A percentile compares a stretch with the other conserved stretches of the same genome.
These are phyloP conservation scores for Aspergillus ellipticus DNA, from an alignment of 495 filamentous ascomycete genomes.

Conservation along the genomic window DNA sequence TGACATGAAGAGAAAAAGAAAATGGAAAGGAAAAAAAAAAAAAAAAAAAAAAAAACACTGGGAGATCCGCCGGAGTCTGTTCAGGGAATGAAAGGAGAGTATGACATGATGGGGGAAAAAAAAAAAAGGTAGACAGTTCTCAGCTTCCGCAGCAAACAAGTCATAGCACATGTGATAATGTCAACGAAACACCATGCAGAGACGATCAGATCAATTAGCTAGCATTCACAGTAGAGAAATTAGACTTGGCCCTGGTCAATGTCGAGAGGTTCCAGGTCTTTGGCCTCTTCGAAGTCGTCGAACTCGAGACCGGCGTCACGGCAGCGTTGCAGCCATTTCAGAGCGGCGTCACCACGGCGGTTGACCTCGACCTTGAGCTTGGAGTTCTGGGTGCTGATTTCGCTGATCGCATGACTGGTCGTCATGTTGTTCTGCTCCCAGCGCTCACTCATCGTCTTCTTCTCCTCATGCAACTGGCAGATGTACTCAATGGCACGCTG, in stretches of 20 bases:
- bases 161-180: conserved; percentile 30
- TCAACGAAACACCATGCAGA: conserved; percentile 7
- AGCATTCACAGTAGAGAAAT: neutral
- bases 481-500: conserved; percentile 94
- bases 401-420: conserved; percentile 88
- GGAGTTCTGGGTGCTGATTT: conserved; percentile 82
- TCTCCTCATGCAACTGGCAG: conserved; percentile 88
- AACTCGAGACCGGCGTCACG: conserved; percentile 67
- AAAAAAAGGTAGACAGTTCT: neutral
- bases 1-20: neutral
- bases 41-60: conserved; percentile 3
- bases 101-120: neutral
- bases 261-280: conserved; percentile 39
- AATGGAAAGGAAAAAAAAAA: conserved; percentile 3
- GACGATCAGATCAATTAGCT: conserved; percentile 1
- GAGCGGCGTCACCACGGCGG: conserved; percentile 40
- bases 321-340: conserved; percentile 81
- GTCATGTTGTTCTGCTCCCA: conserved; percentile 96
- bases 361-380: conserved; percentile 83
- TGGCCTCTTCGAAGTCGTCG: conserved; percentile 45
- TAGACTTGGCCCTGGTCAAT: conserved; percentile 33
- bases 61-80: neutral
- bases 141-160: conserved; percentile 7
- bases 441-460: conserved; percentile 88
- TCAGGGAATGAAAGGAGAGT: neutral